A percentile compares a stretch with the other conserved stretches of the same genome.
phyloP scores from a whole-genome alignment of 2,329 filamentous ascomycete species.

The Cladosporium sp. region DNA sequence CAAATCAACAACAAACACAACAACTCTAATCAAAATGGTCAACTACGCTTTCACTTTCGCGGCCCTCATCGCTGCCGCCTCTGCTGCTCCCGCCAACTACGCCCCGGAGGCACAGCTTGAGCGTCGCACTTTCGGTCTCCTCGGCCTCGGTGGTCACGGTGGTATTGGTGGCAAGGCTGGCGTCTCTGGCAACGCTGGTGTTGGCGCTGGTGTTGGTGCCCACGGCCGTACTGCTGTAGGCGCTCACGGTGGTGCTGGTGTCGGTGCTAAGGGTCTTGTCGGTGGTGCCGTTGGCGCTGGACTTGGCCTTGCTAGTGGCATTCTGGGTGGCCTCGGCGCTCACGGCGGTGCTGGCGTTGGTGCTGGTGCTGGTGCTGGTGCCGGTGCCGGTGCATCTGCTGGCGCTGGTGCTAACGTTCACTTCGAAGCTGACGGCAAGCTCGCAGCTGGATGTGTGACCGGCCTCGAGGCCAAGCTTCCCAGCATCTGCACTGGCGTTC shows the following conservation, averaged over 20 bases:
- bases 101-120: conserved; percentile 6
- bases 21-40: conserved; percentile 17
- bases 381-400: not conserved
- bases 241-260: not conserved
- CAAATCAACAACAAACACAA: conserved; percentile 4
- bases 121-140: conserved; percentile 16
- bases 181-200: not conserved
- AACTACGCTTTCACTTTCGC: conserved; percentile 16
- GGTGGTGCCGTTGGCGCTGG: not conserved
- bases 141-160: conserved; percentile 9
- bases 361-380: not conserved
- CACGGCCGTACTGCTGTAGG: not conserved
- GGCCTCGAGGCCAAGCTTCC: conserved; percentile 15
- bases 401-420: not conserved
- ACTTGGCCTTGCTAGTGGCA: not conserved
- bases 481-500: conserved; percentile 12
- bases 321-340: conserved; percentile 9
- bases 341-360: not conserved
- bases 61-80: conserved; percentile 10
- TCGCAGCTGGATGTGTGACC: not conserved
- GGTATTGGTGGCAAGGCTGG: not conserved
- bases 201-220: not conserved
- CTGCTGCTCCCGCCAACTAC: conserved; percentile 10
- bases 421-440: not conserved
- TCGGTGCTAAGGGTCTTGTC: not conserved